Base-by-base conservation (phyloP, 2,329 filamentous ascomycete species). In the Aureobasidium mangrovei region DNA sequence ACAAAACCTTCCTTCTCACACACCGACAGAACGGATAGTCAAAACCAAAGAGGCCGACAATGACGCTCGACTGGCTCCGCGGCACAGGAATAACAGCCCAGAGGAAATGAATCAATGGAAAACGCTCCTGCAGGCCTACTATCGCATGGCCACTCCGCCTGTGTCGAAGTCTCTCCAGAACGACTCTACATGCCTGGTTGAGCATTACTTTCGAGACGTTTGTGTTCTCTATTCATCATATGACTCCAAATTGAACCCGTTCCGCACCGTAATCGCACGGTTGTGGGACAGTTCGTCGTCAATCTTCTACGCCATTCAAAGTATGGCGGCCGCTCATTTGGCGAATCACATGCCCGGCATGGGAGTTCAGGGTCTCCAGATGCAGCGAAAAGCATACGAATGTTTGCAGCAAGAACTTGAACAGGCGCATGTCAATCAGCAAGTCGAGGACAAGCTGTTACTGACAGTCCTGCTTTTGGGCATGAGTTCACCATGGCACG, bases 151-250 rank as follows among this genome's bases (percentile, higher is more conserved):
- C 54, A 61, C 62, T 55, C 61, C 68, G 51, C 60, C 70, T 56
- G 61, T 69, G 40, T 55, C 66, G 56, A 35, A 61, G 55, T 62
- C 64, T 31, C 60, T 76, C 55, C 70, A 70, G 42, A 76, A 79
- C 44, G 69, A 75, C 18, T 75, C 77, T 3, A 80, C 77, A 44
- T 74, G 78, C 43, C 68, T 84, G 12, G 76, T 83, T 7, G 79
- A 82, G 45, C 81, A 83, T 60, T 84, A 83, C 60, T 84, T 84
- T 67, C 78, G 78, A 60, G 78, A 82, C 56, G 79, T 83, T 3
- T 81, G 79, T 46, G 75, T 73, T 3, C 67, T 83, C 7, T 83
- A 81, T 63, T 84, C 81, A n/a, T 81, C 77, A 56, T 84, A 82
- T 60, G 81, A 84, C 64, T 82, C 80, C 24, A 70, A 74, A 9